These are phyloP conservation scores for Alternaria burnsii DNA, from an alignment of 2,329 filamentous ascomycete species.

Conservation along the genomic window DNA sequence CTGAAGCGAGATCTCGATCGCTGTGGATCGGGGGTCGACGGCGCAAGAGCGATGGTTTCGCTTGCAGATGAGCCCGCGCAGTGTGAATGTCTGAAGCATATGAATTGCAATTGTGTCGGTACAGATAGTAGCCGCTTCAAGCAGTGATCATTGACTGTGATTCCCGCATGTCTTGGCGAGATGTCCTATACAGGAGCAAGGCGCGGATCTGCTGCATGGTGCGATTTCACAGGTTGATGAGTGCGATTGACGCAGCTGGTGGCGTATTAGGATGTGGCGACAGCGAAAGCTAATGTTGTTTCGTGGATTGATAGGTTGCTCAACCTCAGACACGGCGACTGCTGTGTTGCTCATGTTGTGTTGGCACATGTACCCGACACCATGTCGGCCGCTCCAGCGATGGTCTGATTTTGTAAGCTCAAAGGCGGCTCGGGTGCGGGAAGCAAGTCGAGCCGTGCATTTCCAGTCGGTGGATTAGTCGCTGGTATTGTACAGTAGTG, in stretches of 20 bases:
- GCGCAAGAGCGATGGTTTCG: slow-evolving; percentile 6
- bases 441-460: slow-evolving; percentile 25
- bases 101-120: slow-evolving; percentile 5
- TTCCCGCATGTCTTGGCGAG: slow-evolving; percentile 27
- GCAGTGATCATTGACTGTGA: slow-evolving; percentile 14
- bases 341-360: slow-evolving; percentile 29
- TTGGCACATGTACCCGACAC: slow-evolving; percentile 17
- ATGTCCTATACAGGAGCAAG: slow-evolving; percentile 22
- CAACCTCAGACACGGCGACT: slow-evolving; percentile 22
- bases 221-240: slow-evolving; percentile 7
- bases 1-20: slow-evolving; percentile 12
- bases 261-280: slow-evolving; percentile 21
- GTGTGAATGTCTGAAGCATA: not conserved
- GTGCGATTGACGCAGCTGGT: slow-evolving; percentile 3
- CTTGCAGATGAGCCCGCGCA: slow-evolving; percentile 3
- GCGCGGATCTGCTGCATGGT: slow-evolving; percentile 3
- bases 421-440: slow-evolving; percentile 29
- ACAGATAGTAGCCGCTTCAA: not conserved
- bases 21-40: slow-evolving; percentile 3
- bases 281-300: slow-evolving; percentile 23
- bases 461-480: slow-evolving; percentile 9
- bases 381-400: slow-evolving; percentile 12
- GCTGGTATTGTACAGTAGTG: slow-evolving; percentile 8
- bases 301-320: slow-evolving; percentile 26
- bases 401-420: slow-evolving; percentile 16